Evolutionary conservation across 306 rosid genomes (phyloP).

Genomic region (Parietaria judaica): DNA sequence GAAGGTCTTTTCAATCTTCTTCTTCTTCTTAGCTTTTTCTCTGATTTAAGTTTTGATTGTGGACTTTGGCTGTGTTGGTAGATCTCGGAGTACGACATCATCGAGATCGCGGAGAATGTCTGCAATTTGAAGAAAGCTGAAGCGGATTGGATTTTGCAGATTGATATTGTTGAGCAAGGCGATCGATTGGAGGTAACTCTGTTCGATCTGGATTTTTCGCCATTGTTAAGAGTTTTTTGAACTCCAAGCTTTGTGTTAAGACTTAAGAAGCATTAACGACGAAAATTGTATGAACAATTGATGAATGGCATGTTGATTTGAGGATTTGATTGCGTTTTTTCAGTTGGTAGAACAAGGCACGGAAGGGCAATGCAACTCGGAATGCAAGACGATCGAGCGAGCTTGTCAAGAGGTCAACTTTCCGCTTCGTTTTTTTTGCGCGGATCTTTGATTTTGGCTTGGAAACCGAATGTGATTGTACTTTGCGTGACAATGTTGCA

Average conservation of each 20-base stretch:
- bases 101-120: conserved; percentile 89
- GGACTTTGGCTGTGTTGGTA: conserved; percentile 15
- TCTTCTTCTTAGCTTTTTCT: conserved; percentile 13
- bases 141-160: conserved; percentile 89
- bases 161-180: conserved; percentile 74
- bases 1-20: conserved; percentile 37
- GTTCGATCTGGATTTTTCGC: not conserved
- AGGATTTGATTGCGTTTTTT: conserved; percentile 12
- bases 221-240: no score
- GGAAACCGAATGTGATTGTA: not conserved
- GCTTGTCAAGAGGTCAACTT: conserved; percentile 73
- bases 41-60: conserved; percentile 7
- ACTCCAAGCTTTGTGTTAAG: no score
- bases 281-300: not conserved
- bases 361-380: conserved; percentile 96
- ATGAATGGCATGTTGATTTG: not conserved
- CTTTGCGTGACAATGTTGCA: conserved; percentile 27
- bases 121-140: conserved; percentile 84
- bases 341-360: conserved; percentile 86
- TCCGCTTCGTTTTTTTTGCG: not conserved
- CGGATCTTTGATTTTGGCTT: not conserved
- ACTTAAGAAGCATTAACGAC: not conserved
- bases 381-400: conserved; percentile 93
- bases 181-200: conserved; percentile 61
- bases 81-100: conserved; percentile 89